Conservation (phyloP, 495 filamentous ascomycete genomes). For the Aspergillus panamensis region DNA sequence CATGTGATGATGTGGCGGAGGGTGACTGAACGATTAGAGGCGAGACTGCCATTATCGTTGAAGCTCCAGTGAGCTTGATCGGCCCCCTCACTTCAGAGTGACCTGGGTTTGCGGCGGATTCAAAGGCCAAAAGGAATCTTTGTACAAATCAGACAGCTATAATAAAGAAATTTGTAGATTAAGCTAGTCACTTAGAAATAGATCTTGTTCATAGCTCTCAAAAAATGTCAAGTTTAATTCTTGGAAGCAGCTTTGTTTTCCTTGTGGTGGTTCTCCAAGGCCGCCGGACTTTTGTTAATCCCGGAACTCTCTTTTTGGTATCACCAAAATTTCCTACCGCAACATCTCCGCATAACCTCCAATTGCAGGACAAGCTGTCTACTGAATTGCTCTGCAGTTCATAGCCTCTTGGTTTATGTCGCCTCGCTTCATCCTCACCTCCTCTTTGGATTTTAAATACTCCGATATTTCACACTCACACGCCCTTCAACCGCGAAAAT, state of each 20-base stretch:
- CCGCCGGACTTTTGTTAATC: conserved; percentile 42
- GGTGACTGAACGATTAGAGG: conserved; percentile 38
- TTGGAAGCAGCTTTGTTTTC: neutral
- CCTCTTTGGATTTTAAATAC: neutral
- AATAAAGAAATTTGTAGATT: too few relatives aligned
- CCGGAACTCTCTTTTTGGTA: conserved; percentile 6
- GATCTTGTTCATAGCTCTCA: too few relatives aligned
- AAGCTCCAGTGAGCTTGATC: conserved; percentile 6
- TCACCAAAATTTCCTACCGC: conserved; percentile 37
- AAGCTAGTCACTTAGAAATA: too few relatives aligned
- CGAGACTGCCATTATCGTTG: conserved; percentile 40
- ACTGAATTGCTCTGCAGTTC: neutral
- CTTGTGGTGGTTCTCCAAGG: neutral
- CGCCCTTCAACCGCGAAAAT: too few relatives aligned
- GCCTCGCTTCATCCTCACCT: neutral
- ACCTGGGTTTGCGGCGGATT: neutral
- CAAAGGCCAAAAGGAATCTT: neutral
- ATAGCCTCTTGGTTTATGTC: neutral
- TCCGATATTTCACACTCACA: neutral
- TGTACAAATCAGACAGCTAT: too few relatives aligned
- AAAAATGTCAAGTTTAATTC: too few relatives aligned
- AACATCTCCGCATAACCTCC: neutral
- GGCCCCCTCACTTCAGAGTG: neutral
- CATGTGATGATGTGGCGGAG: conserved; percentile 28
- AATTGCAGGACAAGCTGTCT: neutral